Base-by-base conservation (phyloP, 345 rosid genomes). In the Corchorus olitorius region DNA sequence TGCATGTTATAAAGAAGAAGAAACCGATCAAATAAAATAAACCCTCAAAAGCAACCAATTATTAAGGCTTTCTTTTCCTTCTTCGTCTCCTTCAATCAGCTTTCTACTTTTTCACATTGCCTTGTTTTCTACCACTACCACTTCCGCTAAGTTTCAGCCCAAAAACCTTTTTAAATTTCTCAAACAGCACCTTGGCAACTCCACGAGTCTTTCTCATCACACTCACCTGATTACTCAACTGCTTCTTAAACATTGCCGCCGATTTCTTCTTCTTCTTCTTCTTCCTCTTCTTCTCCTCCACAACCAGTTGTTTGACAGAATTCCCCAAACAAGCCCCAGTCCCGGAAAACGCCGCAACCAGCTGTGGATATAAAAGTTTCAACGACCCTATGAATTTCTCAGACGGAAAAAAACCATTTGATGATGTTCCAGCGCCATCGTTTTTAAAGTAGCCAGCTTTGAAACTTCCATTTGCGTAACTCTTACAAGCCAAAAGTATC, bases 401-500 rank as follows among this genome's bases (percentile, higher is more conserved):
- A 0, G 79, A 75, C 14, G 52, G 79, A 50, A 50, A 54, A 58
- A 58, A 58, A 20, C 27, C 27, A 27, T 27, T 27, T 27, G 27
- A 27, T 27, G 27, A 27, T 27, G 27, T 27, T 27, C 37, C 50
- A 45, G 76, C 37, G 13, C 9, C 74, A 4, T n/a, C 85, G 10
- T 27, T 56, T 20, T 10, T 62, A 62, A 73, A 81, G 53, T 41
- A 75, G 75, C 94, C 92, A 27, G 88, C 76, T 70, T 75, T 60
- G 16, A 63, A 84, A 27, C 35, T 53, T 4, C 86, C 92, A 3
- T 19, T 33, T 10, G 49, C 46, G 39, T 90, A 90, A 6, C 78
- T 86, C 55, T 53, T 37, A 60, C 85, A 84, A 13, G 92, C 91
- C 0, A 73, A 72, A n/a, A 88, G 58, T 8, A 90, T 80, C 34